Conservation (phyloP, 257 asterid genomes). For the Buddleja alternifolia region DNA sequence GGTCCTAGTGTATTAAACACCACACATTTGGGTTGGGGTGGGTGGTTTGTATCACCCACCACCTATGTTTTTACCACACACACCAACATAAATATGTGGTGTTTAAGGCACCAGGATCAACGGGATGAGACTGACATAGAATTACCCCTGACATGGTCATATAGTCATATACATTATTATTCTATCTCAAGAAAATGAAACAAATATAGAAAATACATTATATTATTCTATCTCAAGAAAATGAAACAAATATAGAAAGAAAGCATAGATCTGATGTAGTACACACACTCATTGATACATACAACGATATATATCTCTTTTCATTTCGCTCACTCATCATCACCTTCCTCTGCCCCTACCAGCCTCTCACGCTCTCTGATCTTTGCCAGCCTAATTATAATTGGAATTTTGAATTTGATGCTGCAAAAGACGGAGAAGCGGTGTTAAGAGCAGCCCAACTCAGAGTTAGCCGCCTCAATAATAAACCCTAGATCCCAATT, state of each 20-base stretch:
- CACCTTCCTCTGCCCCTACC: conserved; percentile 18
- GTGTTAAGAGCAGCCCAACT: conserved; percentile 30
- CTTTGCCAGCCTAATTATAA: conserved; percentile 18
- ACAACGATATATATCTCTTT: conserved; percentile 3
- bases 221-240: too few species aligned
- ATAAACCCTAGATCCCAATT: conserved; percentile 48
- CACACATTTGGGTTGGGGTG: too few species aligned
- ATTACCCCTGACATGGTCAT: too few species aligned
- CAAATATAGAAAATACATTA: too few species aligned
- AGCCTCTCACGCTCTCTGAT: conserved; percentile 12
- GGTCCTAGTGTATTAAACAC: too few species aligned
- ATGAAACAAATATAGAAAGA: background rate
- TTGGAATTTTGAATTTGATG: conserved; percentile 26
- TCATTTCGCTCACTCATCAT: background rate
- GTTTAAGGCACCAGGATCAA: too few species aligned
- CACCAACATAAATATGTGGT: too few species aligned
- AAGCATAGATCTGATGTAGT: conserved; percentile 40
- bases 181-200: too few species aligned
- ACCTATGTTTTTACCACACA: too few species aligned
- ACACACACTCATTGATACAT: conserved; percentile 27
- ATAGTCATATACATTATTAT: too few species aligned
- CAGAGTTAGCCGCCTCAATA: conserved; percentile 40
- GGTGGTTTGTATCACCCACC: too few species aligned
- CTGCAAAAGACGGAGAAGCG: conserved; percentile 35
- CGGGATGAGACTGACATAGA: too few species aligned